phyloP scores from a whole-genome alignment of 805 yeast genomes.

The Nakazawaea siamensis region DNA sequence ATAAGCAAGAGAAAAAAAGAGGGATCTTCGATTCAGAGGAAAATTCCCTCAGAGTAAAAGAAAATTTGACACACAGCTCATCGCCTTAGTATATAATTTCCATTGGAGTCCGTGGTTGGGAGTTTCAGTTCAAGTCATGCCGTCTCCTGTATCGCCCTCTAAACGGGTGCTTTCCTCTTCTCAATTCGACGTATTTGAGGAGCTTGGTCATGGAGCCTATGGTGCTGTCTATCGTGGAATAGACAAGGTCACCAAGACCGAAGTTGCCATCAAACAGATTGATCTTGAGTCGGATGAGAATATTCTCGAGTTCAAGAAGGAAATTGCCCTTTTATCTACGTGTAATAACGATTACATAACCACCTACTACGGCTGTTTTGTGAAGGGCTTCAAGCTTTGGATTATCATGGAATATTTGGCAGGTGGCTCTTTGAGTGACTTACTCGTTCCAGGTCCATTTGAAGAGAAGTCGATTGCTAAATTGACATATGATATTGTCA shows the following conservation, averaged over 20 bases:
- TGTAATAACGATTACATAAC: slow-evolving; percentile 60
- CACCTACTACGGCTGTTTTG: slow-evolving; percentile 62
- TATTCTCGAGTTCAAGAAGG: slow-evolving; percentile 64
- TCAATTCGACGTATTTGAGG: slow-evolving; percentile 39
- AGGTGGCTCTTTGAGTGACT: slow-evolving; percentile 68
- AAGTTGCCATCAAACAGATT: slow-evolving; percentile 57
- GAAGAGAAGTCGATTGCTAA: slow-evolving; percentile 45
- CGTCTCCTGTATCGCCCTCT: neutral
- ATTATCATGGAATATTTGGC: slow-evolving; percentile 76
- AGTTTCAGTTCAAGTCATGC: too few relatives aligned
- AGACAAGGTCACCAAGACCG: slow-evolving; percentile 31
- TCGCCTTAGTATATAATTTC: too few relatives aligned
- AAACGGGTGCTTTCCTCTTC: slow-evolving; percentile 20
- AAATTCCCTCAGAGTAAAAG: too few relatives aligned
- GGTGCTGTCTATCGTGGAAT: slow-evolving; percentile 67
- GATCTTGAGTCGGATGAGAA: slow-evolving; percentile 69
- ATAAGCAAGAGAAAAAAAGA: slow-evolving; percentile 1
- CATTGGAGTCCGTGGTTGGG: too few relatives aligned
- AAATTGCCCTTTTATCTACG: slow-evolving; percentile 59
- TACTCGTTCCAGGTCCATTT: slow-evolving; percentile 53
- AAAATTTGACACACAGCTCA: too few relatives aligned
- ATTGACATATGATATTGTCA: slow-evolving; percentile 45
- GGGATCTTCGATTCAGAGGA: too few relatives aligned
- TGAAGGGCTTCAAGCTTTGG: slow-evolving; percentile 64
- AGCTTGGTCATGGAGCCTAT: slow-evolving; percentile 73